Evolutionary conservation across 305 asterid genomes (phyloP), one percentile per base, ranked within the genome.

Genomic region (Solanum hybrid): DNA sequence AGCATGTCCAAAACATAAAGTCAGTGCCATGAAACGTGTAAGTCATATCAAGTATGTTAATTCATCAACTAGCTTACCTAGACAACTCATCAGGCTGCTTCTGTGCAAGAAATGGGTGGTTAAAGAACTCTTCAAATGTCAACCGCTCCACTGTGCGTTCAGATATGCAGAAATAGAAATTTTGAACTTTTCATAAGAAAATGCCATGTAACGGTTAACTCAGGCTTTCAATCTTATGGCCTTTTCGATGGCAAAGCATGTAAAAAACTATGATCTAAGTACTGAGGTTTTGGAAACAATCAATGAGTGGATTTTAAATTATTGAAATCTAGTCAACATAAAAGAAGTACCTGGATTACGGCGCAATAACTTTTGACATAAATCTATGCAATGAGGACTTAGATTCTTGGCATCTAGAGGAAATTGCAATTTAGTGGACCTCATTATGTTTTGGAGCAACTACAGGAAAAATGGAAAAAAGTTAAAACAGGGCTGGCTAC

Each of bases 91-190:
- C 94, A 22, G 93, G 93, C 88, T 93, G 94, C 90, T 92, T 92
- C 82, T 92, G 91, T 85, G 97, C 93, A 88, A 97, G 93, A 94
- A 94, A 97, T 78, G 97, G 96, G 90, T 97, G 99, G 95, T 95
- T 94, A 92, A 96, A 97, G 90, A 97, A 96, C 91, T 97, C 99
- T 89, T 96, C 99, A 92, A 97, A 97, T 37, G 99, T 94, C 96
- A 97, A 90, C 40, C 99, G 94, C 92, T 96, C 99, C 91, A 97
- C 99, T 97, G 96, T 85, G 76, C 2, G 7, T 51, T 85, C 31
- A 56, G 46, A 85, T 20, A 85, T 20, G 76, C 32, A 85, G 87
- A 56, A 85, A 29, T 9, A 82, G 38, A 82, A 26, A 40, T 40
- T 82, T 84, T 31, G 46, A 56, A 85, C 76, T 56, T 85, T 6